Evolutionary conservation across 345 rosid species (phyloP).

Genomic region (Acer yangbiense): DNA sequence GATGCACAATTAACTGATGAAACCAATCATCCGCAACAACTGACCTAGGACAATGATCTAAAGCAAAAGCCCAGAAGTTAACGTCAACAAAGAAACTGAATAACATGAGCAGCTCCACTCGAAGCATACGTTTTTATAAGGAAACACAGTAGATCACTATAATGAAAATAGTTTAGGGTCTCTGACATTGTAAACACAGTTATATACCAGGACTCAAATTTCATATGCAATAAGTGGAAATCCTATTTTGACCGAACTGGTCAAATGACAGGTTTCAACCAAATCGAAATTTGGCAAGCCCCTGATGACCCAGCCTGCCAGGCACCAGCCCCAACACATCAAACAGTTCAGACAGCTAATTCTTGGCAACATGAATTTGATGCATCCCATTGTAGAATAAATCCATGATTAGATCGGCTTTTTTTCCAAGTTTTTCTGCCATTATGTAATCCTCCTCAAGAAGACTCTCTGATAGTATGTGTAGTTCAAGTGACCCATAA

Average conservation of each 20-base stretch:
- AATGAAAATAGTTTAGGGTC: neutral
- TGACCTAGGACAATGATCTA: neutral
- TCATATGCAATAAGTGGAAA: neutral
- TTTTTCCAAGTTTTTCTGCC: neutral
- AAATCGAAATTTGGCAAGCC: neutral
- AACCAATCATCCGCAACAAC: neutral
- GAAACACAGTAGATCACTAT: neutral
- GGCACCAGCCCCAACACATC: neutral
- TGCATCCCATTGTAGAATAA: neutral
- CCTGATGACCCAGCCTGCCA: neutral
- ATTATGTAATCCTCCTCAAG: neutral
- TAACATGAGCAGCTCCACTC: neutral
- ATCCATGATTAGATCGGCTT: neutral
- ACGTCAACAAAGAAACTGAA: neutral
- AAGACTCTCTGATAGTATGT: neutral
- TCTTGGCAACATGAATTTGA: neutral
- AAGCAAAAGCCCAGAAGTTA: neutral
- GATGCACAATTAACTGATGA: slow-evolving; percentile 6
- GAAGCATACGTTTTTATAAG: neutral
- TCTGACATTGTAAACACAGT: neutral
- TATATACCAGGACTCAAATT: neutral
- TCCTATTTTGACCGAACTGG: neutral
- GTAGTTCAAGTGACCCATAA: neutral
- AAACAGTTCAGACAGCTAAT: neutral
- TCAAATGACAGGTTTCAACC: neutral